These are phyloP conservation scores for Naematelia aurantialba DNA, from an alignment of 768 basidiomycete genomes.

Conservation along the genomic window DNA sequence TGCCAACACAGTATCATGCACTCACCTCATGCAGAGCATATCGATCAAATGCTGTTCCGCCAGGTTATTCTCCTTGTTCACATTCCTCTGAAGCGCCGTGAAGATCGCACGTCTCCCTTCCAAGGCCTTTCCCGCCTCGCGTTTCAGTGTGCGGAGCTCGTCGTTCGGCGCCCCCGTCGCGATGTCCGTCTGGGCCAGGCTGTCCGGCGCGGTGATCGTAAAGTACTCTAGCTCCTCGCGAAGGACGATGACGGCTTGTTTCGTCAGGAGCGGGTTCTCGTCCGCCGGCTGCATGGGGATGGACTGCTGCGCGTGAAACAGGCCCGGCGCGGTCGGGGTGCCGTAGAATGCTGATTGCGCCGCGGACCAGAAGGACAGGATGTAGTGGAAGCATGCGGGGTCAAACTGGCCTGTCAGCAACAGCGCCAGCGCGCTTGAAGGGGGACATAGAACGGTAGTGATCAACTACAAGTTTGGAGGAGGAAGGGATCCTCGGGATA, in stretches of 20 bases:
- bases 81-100: conserved; percentile 94
- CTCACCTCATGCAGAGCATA: conserved; percentile 98
- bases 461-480: background rate
- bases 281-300: conserved; percentile 47
- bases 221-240: conserved; percentile 98
- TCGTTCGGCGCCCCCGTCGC: conserved; percentile 57
- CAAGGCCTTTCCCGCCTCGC: conserved; percentile 77
- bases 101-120: conserved; percentile 90
- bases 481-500: no score
- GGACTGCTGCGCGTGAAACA: conserved; percentile 58
- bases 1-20: conserved; percentile 5
- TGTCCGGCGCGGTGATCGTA: conserved; percentile 64
- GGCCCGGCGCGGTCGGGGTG: conserved; percentile 63
- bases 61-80: conserved; percentile 97
- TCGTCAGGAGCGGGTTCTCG: conserved; percentile 86
- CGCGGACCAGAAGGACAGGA: conserved; percentile 83
- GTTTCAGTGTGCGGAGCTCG: conserved; percentile 72
- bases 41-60: conserved; percentile 99
- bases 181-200: conserved; percentile 18
- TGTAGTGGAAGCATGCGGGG: conserved; percentile 91
- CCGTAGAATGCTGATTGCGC: conserved; percentile 92
- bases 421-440: background rate
- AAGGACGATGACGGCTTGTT: conserved; percentile 97
- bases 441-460: background rate
- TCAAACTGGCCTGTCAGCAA: conserved; percentile 69